Base-by-base conservation (phyloP, 352 stramenopile genomes). In the Thalassiosira hispida region DNA sequence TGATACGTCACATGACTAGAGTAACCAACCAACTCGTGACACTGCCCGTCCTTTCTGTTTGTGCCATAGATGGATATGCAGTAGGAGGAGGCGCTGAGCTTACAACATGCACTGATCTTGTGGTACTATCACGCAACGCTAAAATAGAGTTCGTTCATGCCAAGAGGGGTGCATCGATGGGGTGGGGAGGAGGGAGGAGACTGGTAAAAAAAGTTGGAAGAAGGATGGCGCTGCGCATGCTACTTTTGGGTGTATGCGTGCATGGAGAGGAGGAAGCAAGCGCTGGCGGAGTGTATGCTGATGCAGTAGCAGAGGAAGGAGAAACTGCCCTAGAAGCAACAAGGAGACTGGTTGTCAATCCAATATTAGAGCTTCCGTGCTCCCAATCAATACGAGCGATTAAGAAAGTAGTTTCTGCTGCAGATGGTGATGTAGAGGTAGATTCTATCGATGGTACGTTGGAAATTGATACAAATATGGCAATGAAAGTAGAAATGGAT, bases 51-150 rank as follows among this genome's bases (percentile, higher is more conserved):
- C 47, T 71, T n/a, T 78, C 70, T n/a, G 47, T 83, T 3, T 44
- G 56, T n/a, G 76, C 76, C 0, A 29, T 84, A 3, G 68, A 84
- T 62, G 76, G 76, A 6, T 56, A 76, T 60, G 76, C 68, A 7
- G 47, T 79, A 6, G 76, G 76, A 31, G 76, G 76, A 46, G 76
- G 76, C 4, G 76, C 76, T 18, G 75, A 83, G 47, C 53, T 83
- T 18, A 49, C 60, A 0, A 78, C 75, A 3, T 73, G 51, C 42
- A 78, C 75, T 35, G 75, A 83, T 78, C 55, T 78, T 22, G 67
- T 83, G 23, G 75, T 83, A 4, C 11, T 83, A 33, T 74, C 67
- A 18, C 53, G 40, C 5, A 29, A 47, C 33, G 68, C 75, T 1
- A 59, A 25, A 27, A 49, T 83, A 8, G 53, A 71, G 25, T 83